These are phyloP conservation scores for Jamesozyma gamospora DNA, from an alignment of 805 yeast genomes.

Conservation along the genomic window DNA sequence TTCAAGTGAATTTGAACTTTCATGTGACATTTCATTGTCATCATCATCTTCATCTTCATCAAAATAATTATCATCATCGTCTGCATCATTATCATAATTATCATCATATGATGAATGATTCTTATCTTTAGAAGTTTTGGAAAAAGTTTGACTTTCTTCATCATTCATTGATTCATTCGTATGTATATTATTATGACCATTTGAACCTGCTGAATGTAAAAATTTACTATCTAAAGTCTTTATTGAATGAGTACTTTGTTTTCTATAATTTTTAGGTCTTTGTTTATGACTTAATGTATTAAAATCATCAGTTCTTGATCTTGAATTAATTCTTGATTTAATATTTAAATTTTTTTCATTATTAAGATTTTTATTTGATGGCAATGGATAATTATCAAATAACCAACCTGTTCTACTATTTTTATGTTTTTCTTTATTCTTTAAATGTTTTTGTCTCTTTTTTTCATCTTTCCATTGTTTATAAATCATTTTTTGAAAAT, in stretches of 20 bases:
- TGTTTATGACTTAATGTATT: neutral
- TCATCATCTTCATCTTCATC: neutral
- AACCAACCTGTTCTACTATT: constrained; percentile 6
- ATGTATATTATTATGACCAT: neutral
- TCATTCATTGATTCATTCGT: too few species aligned
- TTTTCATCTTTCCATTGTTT: constrained; percentile 26
- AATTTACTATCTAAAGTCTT: neutral
- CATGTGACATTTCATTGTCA: neutral
- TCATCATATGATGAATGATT: constrained; percentile 4
- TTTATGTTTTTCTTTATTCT: constrained; percentile 1
- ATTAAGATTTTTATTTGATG: neutral
- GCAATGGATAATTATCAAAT: constrained; percentile 8
- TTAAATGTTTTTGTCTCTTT: constrained; percentile 16
- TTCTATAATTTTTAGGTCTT: neutral
- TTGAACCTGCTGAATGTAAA: neutral
- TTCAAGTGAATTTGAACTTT: neutral
- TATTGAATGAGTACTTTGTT: neutral
- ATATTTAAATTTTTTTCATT: neutral
- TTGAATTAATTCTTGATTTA: neutral
- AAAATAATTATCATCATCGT: constrained; percentile 7
- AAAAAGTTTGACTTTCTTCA: too few species aligned
- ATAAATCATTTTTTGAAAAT: constrained; percentile 37
- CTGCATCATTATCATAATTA: constrained; percentile 7
- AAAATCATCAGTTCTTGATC: neutral
- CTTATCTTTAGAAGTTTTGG: too few species aligned